These are phyloP conservation scores for Candida chauliodis DNA, from an alignment of 805 yeast genomes.

Conservation along the genomic window DNA sequence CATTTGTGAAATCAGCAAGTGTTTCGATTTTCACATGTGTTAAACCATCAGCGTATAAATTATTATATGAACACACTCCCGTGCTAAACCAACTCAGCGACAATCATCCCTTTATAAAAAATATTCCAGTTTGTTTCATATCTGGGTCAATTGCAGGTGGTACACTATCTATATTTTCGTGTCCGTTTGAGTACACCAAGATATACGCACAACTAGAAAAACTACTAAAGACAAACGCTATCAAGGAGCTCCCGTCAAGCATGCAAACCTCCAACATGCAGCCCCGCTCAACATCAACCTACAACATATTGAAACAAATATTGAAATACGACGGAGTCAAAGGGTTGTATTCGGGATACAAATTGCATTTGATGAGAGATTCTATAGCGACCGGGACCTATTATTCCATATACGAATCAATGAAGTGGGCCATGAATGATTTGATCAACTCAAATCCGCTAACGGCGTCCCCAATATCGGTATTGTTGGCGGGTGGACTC, in stretches of 20 bases:
- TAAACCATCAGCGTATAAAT: slow-evolving; percentile 38
- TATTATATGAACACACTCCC: slow-evolving; percentile 11
- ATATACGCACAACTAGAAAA: slow-evolving; percentile 72
- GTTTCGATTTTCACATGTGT: slow-evolving; percentile 59
- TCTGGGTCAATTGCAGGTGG: slow-evolving; percentile 71
- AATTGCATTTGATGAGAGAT: slow-evolving; percentile 67
- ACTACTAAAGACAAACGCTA: slow-evolving; percentile 30
- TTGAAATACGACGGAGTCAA: slow-evolving; percentile 53
- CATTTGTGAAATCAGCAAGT: slow-evolving; percentile 61
- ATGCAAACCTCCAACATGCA: slow-evolving; percentile 13
- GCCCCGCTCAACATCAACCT: slow-evolving; percentile 23
- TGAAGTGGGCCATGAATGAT: slow-evolving; percentile 48
- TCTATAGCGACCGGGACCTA: slow-evolving; percentile 68
- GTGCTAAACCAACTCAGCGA: not conserved
- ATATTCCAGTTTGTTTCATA: slow-evolving; percentile 41
- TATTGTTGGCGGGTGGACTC: slow-evolving; percentile 64
- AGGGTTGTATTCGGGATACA: slow-evolving; percentile 73
- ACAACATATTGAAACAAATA: slow-evolving; percentile 47
- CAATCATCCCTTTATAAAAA: slow-evolving; percentile 37
- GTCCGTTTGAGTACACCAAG: slow-evolving; percentile 85
- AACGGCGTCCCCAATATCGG: slow-evolving; percentile 27
- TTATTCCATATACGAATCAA: slow-evolving; percentile 71
- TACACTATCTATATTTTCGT: slow-evolving; percentile 58
- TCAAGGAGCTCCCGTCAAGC: slow-evolving; percentile 14
- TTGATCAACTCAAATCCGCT: slow-evolving; percentile 24